Percentiles rank a stretch among this genome's conserved stretches.
These are phyloP conservation scores for Phlyctochytrium planicorne DNA, from an alignment of 192 early-diverging fungal genomes.

Conservation along the genomic window DNA sequence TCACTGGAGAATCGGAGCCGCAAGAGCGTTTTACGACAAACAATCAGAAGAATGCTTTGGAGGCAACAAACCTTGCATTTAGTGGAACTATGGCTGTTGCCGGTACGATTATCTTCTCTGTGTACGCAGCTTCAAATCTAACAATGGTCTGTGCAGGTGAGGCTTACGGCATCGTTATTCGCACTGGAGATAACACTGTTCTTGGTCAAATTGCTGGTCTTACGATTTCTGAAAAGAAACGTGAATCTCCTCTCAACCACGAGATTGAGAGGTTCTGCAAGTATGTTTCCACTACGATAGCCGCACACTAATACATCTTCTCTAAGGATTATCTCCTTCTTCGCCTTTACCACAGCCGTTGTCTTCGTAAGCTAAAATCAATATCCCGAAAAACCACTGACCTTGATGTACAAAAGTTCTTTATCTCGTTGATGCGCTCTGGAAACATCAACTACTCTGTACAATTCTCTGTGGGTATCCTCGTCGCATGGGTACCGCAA, in stretches of 20 bases:
- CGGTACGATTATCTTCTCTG: slow-evolving; percentile 15
- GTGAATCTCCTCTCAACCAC: slow-evolving; percentile 39
- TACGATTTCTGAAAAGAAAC: slow-evolving; percentile 39
- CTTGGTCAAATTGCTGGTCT: slow-evolving; percentile 52
- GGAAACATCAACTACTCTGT: slow-evolving; percentile 25
- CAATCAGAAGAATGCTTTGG: slow-evolving; percentile 76
- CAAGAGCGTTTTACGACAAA: slow-evolving; percentile 68
- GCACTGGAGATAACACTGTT: slow-evolving; percentile 53
- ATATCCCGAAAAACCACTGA: background rate
- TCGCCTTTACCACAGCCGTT: slow-evolving; percentile 7
- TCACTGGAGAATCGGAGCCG: slow-evolving; percentile 50
- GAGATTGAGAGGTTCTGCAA: slow-evolving; percentile 56
- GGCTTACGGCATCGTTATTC: slow-evolving; percentile 53
- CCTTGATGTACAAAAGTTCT: background rate
- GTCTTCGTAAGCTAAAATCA: background rate
- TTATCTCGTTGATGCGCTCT: background rate
- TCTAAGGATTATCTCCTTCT: slow-evolving; percentile 5
- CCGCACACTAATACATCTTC: background rate
- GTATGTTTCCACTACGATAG: slow-evolving; percentile 32
- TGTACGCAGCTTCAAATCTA: background rate
- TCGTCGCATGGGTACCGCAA: slow-evolving; percentile 56
- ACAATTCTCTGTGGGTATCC: slow-evolving; percentile 52
- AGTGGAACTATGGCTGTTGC: slow-evolving; percentile 78
- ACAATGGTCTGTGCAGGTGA: slow-evolving; percentile 32
- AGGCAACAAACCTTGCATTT: slow-evolving; percentile 89